Evolutionary conservation across 1,139 yeast species (phyloP).

Genomic region (Wickerhamomyces sp.): DNA sequence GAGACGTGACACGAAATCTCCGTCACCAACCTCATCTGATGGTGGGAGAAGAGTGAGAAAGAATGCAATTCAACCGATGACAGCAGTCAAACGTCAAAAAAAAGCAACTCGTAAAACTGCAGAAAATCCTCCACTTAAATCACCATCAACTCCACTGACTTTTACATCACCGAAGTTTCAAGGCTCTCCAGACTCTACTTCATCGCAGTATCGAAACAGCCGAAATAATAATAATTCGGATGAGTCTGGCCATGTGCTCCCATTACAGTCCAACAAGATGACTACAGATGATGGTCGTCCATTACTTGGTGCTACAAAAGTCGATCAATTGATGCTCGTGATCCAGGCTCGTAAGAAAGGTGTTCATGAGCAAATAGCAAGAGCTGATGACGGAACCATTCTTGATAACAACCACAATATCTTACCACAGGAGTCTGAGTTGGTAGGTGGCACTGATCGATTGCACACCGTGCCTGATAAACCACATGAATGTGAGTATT

Average conservation of each 20-base stretch:
- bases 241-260: too few relatives aligned
- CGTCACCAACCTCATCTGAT: slow-evolving; percentile 7
- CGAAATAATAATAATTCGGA: too few relatives aligned
- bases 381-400: slow-evolving; percentile 55
- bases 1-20: slow-evolving; percentile 1
- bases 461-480: slow-evolving; percentile 46
- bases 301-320: slow-evolving; percentile 77
- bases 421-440: slow-evolving; percentile 58
- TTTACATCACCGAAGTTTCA: too few relatives aligned
- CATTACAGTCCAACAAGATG: too few relatives aligned
- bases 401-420: slow-evolving; percentile 30
- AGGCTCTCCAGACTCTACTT: too few relatives aligned
- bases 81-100: background rate
- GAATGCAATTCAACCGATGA: slow-evolving; percentile 15
- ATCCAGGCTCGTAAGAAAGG: slow-evolving; percentile 84
- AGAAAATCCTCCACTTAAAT: background rate
- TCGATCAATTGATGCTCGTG: slow-evolving; percentile 84
- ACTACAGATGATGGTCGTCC: slow-evolving; percentile 61
- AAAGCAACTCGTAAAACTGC: background rate
- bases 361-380: slow-evolving; percentile 54
- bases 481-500: slow-evolving; percentile 67
- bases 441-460: slow-evolving; percentile 83
- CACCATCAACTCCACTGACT: slow-evolving; percentile 5
- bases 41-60: slow-evolving; percentile 7
- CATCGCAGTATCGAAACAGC: too few relatives aligned